These are phyloP conservation scores for Epichloe gansuensis DNA, from an alignment of 2,329 filamentous ascomycete genomes.

Conservation along the genomic window DNA sequence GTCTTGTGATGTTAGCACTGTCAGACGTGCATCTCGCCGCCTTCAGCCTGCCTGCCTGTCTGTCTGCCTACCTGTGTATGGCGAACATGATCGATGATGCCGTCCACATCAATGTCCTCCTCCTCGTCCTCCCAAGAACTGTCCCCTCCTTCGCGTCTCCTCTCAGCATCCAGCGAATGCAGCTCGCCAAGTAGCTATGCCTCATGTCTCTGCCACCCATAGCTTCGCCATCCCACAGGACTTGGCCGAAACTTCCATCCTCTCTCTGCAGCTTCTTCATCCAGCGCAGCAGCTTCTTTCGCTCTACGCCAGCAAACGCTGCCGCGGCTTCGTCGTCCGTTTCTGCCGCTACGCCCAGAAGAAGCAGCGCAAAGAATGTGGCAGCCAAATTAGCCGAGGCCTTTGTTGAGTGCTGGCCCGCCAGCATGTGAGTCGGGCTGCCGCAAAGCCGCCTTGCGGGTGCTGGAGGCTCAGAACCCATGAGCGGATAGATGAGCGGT, in stretches of 20 bases:
- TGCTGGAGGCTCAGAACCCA: conserved; percentile 88
- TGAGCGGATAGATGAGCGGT: conserved; percentile 37
- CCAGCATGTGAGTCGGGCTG: conserved; percentile 52
- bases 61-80: conserved; percentile 36
- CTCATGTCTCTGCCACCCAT: conserved; percentile 74
- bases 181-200: conserved; percentile 75
- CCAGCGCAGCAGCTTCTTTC: conserved; percentile 60
- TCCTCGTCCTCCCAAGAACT: conserved; percentile 47
- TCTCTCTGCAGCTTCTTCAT: conserved; percentile 61
- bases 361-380: conserved; percentile 76
- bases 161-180: conserved; percentile 70
- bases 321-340: conserved; percentile 25
- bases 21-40: neutral
- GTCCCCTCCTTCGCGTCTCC: conserved; percentile 42
- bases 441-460: conserved; percentile 73
- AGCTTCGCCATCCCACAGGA: conserved; percentile 47
- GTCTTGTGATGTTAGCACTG: conserved; percentile 33
- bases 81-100: conserved; percentile 58
- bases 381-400: conserved; percentile 63
- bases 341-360: conserved; percentile 44
- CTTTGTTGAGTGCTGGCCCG: conserved; percentile 30
- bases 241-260: conserved; percentile 88
- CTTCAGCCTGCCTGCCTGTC: conserved; percentile 1
- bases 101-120: conserved; percentile 63
- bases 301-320: conserved; percentile 52